phyloP scores from a whole-genome alignment of 257 asterid genomes.

The Leptodermis oblonga region DNA sequence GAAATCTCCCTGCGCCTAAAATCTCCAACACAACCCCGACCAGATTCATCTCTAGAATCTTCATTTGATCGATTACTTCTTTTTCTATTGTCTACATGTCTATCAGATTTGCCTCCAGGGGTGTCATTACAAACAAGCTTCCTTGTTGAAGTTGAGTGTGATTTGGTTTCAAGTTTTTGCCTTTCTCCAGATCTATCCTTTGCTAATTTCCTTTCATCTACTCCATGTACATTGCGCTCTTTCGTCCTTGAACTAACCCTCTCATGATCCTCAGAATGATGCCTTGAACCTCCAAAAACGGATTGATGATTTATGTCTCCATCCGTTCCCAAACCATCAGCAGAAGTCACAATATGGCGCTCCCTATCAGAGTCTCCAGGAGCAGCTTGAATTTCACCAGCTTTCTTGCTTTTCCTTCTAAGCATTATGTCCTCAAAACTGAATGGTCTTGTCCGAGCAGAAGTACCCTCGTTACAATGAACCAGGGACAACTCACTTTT shows the following conservation, averaged over 20 bases:
- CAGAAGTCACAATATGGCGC: constrained; percentile 22
- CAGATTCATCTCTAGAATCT: constrained; percentile 37
- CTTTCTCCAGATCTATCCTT: constrained; percentile 34
- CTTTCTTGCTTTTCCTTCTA: constrained; percentile 56
- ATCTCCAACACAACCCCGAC: constrained; percentile 40
- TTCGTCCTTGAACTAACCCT: constrained; percentile 35
- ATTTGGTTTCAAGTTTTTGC: constrained; percentile 34
- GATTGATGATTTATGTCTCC: constrained; percentile 23
- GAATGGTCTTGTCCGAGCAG: constrained; percentile 91
- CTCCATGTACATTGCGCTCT: constrained; percentile 24
- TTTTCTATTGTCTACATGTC: constrained; percentile 33
- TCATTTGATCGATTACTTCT: constrained; percentile 32
- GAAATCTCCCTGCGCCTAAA: constrained; percentile 30
- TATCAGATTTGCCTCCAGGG: constrained; percentile 35
- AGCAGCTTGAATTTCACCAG: constrained; percentile 23
- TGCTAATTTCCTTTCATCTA: constrained; percentile 31
- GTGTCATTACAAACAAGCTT: constrained; percentile 27
- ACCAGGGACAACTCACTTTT: constrained; percentile 26
- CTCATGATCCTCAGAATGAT: constrained; percentile 31
- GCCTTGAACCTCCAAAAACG: constrained; percentile 30
- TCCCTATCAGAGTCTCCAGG: constrained; percentile 29
- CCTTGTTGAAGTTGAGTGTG: constrained; percentile 30
- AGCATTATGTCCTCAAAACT: constrained; percentile 74
- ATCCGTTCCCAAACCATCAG: constrained; percentile 24
- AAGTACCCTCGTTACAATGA: constrained; percentile 47